A percentile compares a stretch with the other conserved stretches of the same genome.
Conservation (phyloP, 345 rosid species). For the Corchorus olitorius region DNA sequence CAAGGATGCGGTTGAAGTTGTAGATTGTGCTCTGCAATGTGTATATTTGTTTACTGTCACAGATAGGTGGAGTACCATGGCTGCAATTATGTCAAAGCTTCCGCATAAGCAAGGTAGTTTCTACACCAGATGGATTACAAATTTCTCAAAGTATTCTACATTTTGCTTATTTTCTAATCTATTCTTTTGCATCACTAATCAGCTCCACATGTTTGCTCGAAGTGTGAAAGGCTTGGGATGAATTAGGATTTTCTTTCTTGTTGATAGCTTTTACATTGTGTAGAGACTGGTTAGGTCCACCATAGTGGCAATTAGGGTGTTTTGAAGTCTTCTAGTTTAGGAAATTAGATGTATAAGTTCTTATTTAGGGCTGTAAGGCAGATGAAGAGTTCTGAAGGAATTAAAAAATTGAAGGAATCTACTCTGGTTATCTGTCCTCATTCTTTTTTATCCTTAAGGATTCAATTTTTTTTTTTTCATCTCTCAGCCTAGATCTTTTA, state of each 20-base stretch:
- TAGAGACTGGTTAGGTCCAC: neutral
- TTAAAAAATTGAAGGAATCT: neutral
- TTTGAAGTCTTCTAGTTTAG: neutral
- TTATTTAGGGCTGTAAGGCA: neutral
- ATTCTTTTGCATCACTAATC: neutral
- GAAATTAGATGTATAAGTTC: neutral
- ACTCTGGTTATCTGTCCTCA: neutral
- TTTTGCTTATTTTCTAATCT: constrained; percentile 7
- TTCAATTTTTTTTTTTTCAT: neutral
- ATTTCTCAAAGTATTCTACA: neutral
- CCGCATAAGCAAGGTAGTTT: constrained; percentile 71
- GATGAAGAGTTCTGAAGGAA: constrained; percentile 7
- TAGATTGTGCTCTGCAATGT: constrained; percentile 83
- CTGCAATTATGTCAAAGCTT: constrained; percentile 78
- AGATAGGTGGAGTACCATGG: constrained; percentile 87
- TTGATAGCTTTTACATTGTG: neutral
- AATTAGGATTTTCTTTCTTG: constrained; percentile 12
- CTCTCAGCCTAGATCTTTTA: neutral
- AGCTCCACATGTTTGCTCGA: neutral
- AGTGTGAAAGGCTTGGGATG: neutral
- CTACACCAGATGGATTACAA: neutral
- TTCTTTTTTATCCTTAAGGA: neutral
- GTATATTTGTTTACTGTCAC: constrained; percentile 69
- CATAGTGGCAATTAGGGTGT: neutral
- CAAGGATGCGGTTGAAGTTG: constrained; percentile 70